These are phyloP conservation scores for Lactarius tabidus DNA, from an alignment of 768 basidiomycete species.

Conservation along the genomic window DNA sequence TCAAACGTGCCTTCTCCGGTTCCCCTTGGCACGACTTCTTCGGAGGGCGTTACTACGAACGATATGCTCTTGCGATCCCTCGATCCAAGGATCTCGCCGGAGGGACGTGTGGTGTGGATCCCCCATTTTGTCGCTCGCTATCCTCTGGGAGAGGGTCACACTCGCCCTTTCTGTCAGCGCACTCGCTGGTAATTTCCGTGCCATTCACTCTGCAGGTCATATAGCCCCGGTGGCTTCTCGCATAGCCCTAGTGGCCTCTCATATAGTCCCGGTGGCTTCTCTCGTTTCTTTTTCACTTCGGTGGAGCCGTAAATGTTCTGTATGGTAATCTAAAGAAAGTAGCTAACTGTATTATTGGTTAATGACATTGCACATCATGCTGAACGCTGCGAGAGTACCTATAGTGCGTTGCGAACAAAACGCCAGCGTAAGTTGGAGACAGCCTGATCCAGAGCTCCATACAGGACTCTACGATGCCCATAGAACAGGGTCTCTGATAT, in stretches of 20 bases:
- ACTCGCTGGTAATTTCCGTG: background rate
- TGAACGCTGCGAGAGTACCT: background rate
- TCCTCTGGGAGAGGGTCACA: background rate
- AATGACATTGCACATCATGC: background rate
- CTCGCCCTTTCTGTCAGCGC: background rate
- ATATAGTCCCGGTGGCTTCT: background rate
- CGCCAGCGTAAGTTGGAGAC: too few relatives aligned
- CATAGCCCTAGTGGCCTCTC: background rate
- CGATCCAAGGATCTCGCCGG: background rate
- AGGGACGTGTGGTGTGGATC: background rate
- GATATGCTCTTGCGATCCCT: background rate
- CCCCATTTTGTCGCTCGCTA: background rate
- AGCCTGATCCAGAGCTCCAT: too few relatives aligned
- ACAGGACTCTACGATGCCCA: too few relatives aligned
- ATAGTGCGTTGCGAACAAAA: too few relatives aligned
- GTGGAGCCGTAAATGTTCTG: background rate
- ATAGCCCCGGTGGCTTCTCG: background rate
- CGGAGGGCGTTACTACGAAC: background rate
- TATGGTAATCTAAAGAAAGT: background rate
- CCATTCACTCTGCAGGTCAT: background rate
- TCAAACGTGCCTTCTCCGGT: background rate
- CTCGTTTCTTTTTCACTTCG: background rate
- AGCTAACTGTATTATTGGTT: background rate
- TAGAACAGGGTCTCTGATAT: too few relatives aligned
- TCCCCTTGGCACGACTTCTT: background rate